Evolutionary conservation across 495 filamentous ascomycete genomes (phyloP).

Genomic region (Halenospora varia): DNA sequence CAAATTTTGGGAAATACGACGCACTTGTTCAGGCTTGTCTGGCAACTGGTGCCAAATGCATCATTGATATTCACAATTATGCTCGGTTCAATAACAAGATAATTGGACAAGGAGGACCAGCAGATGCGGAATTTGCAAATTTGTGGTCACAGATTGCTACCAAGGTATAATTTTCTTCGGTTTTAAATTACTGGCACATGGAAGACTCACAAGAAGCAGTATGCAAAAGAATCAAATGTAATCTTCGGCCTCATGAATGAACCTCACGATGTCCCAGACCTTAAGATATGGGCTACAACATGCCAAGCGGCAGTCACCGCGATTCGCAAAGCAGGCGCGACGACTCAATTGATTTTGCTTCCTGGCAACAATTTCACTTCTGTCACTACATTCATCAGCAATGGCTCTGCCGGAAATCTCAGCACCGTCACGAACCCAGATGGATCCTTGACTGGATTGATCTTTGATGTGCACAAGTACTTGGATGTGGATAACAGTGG

Average conservation of each 20-base stretch:
- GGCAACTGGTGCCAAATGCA: conserved; percentile 47
- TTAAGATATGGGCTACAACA: conserved; percentile 44
- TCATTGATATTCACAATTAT: conserved; percentile 46
- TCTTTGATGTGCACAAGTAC: conserved; percentile 55
- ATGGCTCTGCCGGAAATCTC: conserved; percentile 43
- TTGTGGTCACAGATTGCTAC: conserved; percentile 53
- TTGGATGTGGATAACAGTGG: conserved; percentile 53
- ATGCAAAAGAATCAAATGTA: conserved; percentile 39
- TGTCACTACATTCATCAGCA: conserved; percentile 37
- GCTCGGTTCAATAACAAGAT: conserved; percentile 53
- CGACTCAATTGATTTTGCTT: conserved; percentile 38
- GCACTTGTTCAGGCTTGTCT: conserved; percentile 53
- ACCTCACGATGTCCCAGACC: conserved; percentile 44
- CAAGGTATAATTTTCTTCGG: conserved; percentile 17
- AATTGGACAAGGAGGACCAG: conserved; percentile 48
- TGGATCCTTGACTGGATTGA: conserved; percentile 44
- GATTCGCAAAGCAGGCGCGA: conserved; percentile 54
- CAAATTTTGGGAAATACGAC: conserved; percentile 48
- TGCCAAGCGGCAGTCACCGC: conserved; percentile 53
- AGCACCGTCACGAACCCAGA: conserved; percentile 48
- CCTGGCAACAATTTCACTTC: conserved; percentile 44
- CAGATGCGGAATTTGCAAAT: conserved; percentile 46
- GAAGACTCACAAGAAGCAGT: conserved; percentile 27
- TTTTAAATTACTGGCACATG: neutral
- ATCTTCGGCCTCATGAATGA: conserved; percentile 63